Percentiles rank a stretch among this genome's conserved stretches.
Evolutionary conservation across 345 rosid species (phyloP).

Genomic region (Punica granatum): DNA sequence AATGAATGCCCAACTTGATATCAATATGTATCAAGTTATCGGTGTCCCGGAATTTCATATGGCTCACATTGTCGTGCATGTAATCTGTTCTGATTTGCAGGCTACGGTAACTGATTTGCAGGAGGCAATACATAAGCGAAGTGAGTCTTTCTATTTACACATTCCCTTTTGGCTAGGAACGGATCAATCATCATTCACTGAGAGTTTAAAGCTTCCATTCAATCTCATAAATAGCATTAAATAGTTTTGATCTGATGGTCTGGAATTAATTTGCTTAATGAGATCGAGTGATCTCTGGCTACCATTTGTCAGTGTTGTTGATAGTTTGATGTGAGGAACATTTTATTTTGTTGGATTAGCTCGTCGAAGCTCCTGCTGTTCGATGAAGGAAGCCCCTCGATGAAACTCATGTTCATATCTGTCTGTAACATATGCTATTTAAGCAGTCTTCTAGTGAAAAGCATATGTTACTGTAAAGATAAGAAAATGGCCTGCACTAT

Average conservation of each 20-base stretch:
- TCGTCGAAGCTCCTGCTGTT: no score
- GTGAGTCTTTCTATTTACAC: constrained; percentile 26
- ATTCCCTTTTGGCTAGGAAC: not conserved
- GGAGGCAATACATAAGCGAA: constrained; percentile 75
- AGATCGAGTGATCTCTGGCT: no score
- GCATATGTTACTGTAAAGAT: not conserved
- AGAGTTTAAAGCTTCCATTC: not conserved
- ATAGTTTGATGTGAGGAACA: no score
- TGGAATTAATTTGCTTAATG: not conserved
- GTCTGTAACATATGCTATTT: not conserved
- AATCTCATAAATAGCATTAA: not conserved
- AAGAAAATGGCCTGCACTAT: not conserved
- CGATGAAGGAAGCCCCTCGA: not conserved
- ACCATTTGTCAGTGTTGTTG: not conserved
- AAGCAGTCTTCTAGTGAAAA: not conserved
- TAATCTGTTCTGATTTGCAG: constrained; percentile 25
- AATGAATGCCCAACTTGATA: not conserved
- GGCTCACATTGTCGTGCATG: not conserved
- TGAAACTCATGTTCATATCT: not conserved
- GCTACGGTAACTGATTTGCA: constrained; percentile 92
- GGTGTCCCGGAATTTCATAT: not conserved
- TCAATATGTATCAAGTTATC: not conserved
- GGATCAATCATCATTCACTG: not conserved
- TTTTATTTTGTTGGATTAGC: no score
- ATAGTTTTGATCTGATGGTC: not conserved